A percentile compares a stretch with the other conserved stretches of the same genome.
Evolutionary conservation across 768 basidiomycete species (phyloP).

Genomic region (Filobasidium wieringae): DNA sequence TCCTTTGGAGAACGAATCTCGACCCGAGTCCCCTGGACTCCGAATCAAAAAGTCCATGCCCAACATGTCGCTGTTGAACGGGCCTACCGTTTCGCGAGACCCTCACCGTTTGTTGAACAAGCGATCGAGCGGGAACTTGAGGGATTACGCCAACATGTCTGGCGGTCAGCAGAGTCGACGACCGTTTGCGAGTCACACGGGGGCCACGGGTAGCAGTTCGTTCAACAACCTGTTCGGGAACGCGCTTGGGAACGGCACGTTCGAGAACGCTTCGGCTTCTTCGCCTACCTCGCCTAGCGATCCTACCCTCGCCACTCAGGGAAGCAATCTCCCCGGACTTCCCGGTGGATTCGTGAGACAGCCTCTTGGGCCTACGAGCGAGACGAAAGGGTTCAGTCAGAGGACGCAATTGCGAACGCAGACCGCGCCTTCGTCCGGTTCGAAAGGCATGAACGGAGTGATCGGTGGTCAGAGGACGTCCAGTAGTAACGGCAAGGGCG

Average conservation of each 20-base stretch:
- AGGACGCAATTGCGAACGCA: not conserved
- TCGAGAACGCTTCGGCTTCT: slow-evolving; percentile 15
- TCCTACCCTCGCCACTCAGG: not conserved
- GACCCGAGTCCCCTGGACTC: slow-evolving; percentile 44
- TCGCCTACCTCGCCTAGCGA: slow-evolving; percentile 9
- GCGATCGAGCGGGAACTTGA: slow-evolving; percentile 37
- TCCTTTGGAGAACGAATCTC: not conserved
- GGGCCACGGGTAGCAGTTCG: slow-evolving; percentile 8
- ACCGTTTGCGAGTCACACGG: slow-evolving; percentile 15
- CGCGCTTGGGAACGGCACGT: slow-evolving; percentile 28
- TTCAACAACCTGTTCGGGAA: slow-evolving; percentile 31
- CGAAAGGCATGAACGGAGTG: slow-evolving; percentile 2
- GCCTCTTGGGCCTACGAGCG: slow-evolving; percentile 32
- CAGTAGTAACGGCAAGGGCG: slow-evolving; percentile 1
- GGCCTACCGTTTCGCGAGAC: slow-evolving; percentile 36
- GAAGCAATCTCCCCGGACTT: not conserved
- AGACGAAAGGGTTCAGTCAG: slow-evolving; percentile 24
- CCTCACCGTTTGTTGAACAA: slow-evolving; percentile 33
- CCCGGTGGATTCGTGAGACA: slow-evolving; percentile 21
- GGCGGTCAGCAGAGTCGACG: slow-evolving; percentile 15
- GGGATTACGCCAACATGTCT: slow-evolving; percentile 34
- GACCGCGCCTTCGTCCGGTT: not conserved
- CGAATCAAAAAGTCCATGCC: slow-evolving; percentile 98
- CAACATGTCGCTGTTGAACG: slow-evolving; percentile 52
- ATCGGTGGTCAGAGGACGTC: slow-evolving; percentile 13